Base-by-base conservation (phyloP, 768 basidiomycete genomes). In the Tubosaeta brunneosetosa region DNA sequence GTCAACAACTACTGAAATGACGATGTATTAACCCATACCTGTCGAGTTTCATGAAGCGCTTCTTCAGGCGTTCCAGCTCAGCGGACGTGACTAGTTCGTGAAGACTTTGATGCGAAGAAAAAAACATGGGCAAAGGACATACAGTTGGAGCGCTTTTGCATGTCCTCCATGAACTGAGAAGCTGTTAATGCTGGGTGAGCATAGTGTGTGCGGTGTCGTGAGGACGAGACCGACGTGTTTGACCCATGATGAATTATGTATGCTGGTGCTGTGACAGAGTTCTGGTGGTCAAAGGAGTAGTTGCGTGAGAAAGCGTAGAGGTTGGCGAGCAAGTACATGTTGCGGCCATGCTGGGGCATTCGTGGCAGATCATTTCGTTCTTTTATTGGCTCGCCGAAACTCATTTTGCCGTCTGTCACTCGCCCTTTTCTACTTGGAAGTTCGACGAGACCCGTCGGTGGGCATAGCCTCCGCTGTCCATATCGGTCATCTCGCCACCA, bases 11-110 rank as follows among this genome's bases (percentile, higher is more conserved):
- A 17, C 47, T 25, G 49, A 37, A n/a, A 37, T 9, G 16, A 14
- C n/a, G 44, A 27, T 19, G 50, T n/a, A 46, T 12, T 29, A 41
- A 44, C 40, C 8, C 73, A 53, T 59, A 86, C 91, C 87, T 90
- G 71, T 99, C 97, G 61, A 99, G 86, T 74, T 99, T 99, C 93
- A 98, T 97, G 72, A 99, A 98, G 49, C 97, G 86, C 70, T 97
- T 98, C 82, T 97, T 97, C 61, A 98, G 79, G 49, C 97, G 82
- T 61, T 97, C 91, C 61, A 99, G 75, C 73, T 99, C 97, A 44
- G 85, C 81, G 45, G 88, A 89, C 17, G 91, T 97, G 85, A 99
- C 97, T 98, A 66, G 41, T 43, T 27, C 14, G 54, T 49, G 37
- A 32, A 50, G 59, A 56, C 50, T 56, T 55, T n/a, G n/a, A 44